phyloP scores from a whole-genome alignment of 164 flowering plant species.

The Piper betle region DNA sequence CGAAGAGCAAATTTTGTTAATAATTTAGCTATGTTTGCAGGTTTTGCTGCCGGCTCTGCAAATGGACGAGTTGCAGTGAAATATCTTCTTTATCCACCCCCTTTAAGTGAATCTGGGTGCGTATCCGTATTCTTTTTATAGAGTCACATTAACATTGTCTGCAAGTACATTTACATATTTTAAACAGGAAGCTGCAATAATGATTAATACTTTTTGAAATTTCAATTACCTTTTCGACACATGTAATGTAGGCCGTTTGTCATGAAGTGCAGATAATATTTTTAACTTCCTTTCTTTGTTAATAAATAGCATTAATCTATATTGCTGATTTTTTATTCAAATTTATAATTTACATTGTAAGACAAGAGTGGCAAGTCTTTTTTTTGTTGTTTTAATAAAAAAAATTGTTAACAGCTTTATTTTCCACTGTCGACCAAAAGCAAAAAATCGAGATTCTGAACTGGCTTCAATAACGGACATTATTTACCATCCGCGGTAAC shows the following conservation, averaged over 20 bases:
- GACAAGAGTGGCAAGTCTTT: background rate
- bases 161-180: too few relatives aligned
- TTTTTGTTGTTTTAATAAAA: slow-evolving; percentile 1
- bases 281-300: too few relatives aligned
- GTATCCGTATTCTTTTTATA: slow-evolving; percentile 6
- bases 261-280: too few relatives aligned
- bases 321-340: background rate
- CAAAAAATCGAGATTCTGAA: slow-evolving; percentile 24
- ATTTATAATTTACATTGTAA: background rate
- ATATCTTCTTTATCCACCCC: slow-evolving; percentile 20
- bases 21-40: slow-evolving; percentile 21
- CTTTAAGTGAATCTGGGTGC: slow-evolving; percentile 39
- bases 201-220: too few relatives aligned
- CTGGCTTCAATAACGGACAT: slow-evolving; percentile 70
- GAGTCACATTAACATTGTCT: too few relatives aligned
- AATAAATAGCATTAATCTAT: too few relatives aligned
- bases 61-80: slow-evolving; percentile 70
- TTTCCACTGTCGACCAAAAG: slow-evolving; percentile 70
- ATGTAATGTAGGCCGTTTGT: too few relatives aligned
- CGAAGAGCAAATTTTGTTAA: background rate
- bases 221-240: too few relatives aligned
- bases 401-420: slow-evolving; percentile 31
- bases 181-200: too few relatives aligned
- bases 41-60: slow-evolving; percentile 67
- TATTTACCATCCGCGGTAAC: slow-evolving; percentile 61